These are phyloP conservation scores for Gryganskiella cystojenkinii DNA, from an alignment of 192 early-diverging fungal genomes.

Conservation along the genomic window DNA sequence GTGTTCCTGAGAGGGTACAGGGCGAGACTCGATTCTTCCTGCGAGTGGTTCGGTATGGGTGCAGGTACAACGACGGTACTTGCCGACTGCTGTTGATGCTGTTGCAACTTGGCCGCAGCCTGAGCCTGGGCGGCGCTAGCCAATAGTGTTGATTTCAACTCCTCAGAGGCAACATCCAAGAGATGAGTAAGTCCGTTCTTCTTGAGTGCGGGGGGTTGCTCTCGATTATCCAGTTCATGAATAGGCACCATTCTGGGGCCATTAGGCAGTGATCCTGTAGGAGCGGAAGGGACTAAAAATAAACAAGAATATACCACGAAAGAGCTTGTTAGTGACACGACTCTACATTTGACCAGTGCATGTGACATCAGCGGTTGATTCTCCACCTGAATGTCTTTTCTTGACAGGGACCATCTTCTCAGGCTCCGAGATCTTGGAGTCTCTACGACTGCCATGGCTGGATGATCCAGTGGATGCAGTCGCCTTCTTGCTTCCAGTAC, in stretches of 20 bases:
- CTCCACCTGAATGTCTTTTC: conserved; percentile 31
- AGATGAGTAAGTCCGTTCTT: too few species aligned
- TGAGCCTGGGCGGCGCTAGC: too few species aligned
- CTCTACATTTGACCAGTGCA: background rate
- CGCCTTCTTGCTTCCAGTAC: background rate
- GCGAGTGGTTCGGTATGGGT: too few species aligned
- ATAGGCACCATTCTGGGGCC: conserved; percentile 40
- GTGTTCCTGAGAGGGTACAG: conserved; percentile 39
- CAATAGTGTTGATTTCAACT: too few species aligned
- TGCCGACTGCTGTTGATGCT: too few species aligned
- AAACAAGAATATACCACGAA: background rate
- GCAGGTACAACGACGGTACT: background rate
- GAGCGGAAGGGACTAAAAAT: background rate
- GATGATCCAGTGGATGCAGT: background rate
- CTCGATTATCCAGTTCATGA: conserved; percentile 19
- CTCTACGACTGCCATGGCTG: background rate
- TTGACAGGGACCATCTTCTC: conserved; percentile 45
- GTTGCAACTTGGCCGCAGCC: too few species aligned
- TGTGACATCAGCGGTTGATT: background rate
- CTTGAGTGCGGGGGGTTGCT: too few species aligned
- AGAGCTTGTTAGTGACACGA: background rate
- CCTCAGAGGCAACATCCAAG: too few species aligned
- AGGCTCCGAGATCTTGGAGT: conserved; percentile 1
- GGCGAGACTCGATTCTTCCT: background rate
- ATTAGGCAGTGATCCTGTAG: too few species aligned